These are phyloP conservation scores for Neoboletus brunneissimus DNA, from an alignment of 768 basidiomycete species.

Conservation along the genomic window DNA sequence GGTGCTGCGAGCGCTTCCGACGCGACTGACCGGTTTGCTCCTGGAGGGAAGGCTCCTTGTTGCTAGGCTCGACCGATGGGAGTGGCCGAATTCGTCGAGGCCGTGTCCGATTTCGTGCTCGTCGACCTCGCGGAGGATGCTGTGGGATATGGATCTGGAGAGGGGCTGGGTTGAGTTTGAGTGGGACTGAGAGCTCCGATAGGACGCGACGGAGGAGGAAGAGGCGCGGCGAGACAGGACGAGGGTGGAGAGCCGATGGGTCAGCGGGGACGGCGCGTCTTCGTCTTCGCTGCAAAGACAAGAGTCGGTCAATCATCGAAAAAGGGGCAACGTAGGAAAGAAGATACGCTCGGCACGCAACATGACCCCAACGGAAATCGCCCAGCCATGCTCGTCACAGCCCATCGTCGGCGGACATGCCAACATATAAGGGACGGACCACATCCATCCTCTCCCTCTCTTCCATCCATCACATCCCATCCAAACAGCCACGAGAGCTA, in stretches of 20 bases:
- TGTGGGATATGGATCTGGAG: slow-evolving; percentile 29
- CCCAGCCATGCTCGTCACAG: not conserved
- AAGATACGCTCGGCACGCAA: slow-evolving; percentile 3
- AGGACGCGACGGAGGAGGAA: slow-evolving; percentile 38
- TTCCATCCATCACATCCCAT: too few relatives aligned
- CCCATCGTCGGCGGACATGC: too few relatives aligned
- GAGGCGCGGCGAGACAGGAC: slow-evolving; percentile 49
- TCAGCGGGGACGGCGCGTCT: slow-evolving; percentile 66
- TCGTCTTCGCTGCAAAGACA: slow-evolving; percentile 57
- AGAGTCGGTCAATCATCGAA: not conserved
- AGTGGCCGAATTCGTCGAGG: slow-evolving; percentile 27
- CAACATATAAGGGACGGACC: slow-evolving; percentile 11
- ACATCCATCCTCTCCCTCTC: not conserved
- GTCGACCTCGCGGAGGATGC: slow-evolving; percentile 30
- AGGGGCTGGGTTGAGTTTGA: slow-evolving; percentile 15
- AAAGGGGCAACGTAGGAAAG: slow-evolving; percentile 5
- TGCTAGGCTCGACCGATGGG: slow-evolving; percentile 9
- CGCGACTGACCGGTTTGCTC: slow-evolving; percentile 20
- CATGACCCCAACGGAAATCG: not conserved
- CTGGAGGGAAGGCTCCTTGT: slow-evolving; percentile 24
- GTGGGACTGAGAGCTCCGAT: slow-evolving; percentile 16
- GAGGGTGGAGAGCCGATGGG: slow-evolving; percentile 57
- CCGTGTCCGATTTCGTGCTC: slow-evolving; percentile 13
- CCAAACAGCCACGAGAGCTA: not conserved
- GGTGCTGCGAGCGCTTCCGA: slow-evolving; percentile 19